Evolutionary conservation across 306 rosid species (phyloP), one percentile per base, ranked within the genome.

Genomic region (Glycyrrhiza uralensis): DNA sequence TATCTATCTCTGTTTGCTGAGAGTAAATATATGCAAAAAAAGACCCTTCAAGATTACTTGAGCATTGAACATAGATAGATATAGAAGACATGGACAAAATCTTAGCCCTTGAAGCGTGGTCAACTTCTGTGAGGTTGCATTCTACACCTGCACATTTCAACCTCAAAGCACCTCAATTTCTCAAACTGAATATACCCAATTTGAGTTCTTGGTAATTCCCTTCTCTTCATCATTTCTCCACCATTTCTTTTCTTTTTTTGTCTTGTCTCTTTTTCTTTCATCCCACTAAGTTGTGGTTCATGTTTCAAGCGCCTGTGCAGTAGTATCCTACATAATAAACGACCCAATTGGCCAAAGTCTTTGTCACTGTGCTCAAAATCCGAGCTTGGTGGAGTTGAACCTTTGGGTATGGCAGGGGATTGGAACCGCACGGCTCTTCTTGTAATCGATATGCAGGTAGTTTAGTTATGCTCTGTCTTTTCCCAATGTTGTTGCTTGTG

Each of bases 381-480:
- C 11, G 78, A 6, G 38, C 42, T 69, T 71, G 69, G 66, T 52
- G 55, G 36, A 44, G 42, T 69, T 38, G 32, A 39, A 15, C 51
- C 75, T 45, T 66, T 57, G 60, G 66, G 52, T 44, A 88, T 91
- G 97, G 78, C 83, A 50, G 75, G 79, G 38, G 44, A 69, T 45
- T 79, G 79, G 83, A 64, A 74, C 35, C 81, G 45, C 62, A 76
- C 91, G 3, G 92, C 97, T 75, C 85, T 93, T 33, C 91, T 93
- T 28, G 91, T 93, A 14, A 86, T 94, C 17, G 96, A 87, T 75
- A 87, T 91, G 96, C 97, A 91, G 96, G 98, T 79, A 28, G 8
- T 26, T n/a, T 83, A 5, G 2, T 83, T 12, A 45, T 26, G 11
- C 7, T 51, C 17, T 41, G 33, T 55, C 32, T 72, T 20, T 62